Conservation (phyloP, 768 basidiomycete genomes). For the Cubamyces sp. region DNA sequence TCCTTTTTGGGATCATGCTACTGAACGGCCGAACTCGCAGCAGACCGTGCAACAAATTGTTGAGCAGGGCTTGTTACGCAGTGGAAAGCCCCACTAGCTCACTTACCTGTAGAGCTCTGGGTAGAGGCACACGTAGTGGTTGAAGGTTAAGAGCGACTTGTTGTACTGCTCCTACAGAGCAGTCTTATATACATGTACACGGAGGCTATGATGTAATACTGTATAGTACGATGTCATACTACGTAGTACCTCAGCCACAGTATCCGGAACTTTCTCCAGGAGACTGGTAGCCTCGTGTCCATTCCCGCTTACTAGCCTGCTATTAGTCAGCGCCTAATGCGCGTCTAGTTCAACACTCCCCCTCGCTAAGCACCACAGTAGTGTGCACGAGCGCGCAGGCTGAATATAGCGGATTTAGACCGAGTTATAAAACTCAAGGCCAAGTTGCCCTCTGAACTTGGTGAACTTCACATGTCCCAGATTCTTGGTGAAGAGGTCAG, state of each 20-base stretch:
- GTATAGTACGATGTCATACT: not conserved
- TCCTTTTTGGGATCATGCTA: too few species aligned
- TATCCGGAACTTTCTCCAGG: not conserved
- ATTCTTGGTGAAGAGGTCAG: conserved; percentile 7
- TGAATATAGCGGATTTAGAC: not conserved
- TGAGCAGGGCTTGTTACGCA: too few species aligned
- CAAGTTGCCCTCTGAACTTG: not conserved
- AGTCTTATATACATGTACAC: not conserved
- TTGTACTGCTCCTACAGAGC: not conserved
- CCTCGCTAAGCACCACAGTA: too few species aligned
- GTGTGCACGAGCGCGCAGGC: too few species aligned
- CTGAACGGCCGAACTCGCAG: too few species aligned
- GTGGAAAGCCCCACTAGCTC: too few species aligned
- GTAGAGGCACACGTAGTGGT: too few species aligned
- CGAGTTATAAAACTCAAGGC: not conserved
- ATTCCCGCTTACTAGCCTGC: not conserved
- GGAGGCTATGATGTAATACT: not conserved
- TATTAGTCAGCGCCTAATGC: not conserved
- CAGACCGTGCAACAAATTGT: too few species aligned
- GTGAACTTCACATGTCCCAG: not conserved
- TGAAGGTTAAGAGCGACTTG: not conserved
- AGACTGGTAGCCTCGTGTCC: not conserved
- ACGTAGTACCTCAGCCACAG: not conserved
- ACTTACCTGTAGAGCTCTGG: too few species aligned
- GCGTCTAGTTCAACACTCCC: too few species aligned